A percentile compares a stretch with the other conserved stretches of the same genome.
phyloP scores from a whole-genome alignment of 768 basidiomycete species.

The Boletellus ananas region DNA sequence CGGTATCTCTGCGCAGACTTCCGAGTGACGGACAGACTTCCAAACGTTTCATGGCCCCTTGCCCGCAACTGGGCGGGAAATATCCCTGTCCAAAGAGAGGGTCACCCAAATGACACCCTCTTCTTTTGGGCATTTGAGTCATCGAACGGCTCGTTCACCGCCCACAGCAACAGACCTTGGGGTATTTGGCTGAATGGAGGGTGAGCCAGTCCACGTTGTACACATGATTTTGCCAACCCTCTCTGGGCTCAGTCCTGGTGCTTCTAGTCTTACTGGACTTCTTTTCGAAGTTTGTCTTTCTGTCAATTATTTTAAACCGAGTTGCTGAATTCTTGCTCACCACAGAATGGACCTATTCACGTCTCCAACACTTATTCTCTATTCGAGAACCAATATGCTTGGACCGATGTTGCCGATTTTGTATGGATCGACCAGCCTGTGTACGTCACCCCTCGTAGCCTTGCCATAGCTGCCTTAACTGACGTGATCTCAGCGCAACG shows the following conservation, averaged over 20 bases:
- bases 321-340: neutral
- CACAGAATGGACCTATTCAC: slow-evolving; percentile 66
- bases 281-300: slow-evolving; percentile 54
- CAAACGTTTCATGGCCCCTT: slow-evolving; percentile 55
- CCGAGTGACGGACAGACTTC: slow-evolving; percentile 50
- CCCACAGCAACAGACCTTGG: slow-evolving; percentile 51
- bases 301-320: neutral
- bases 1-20: slow-evolving; percentile 43
- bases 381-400: slow-evolving; percentile 51
- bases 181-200: slow-evolving; percentile 74
- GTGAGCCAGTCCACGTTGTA: slow-evolving; percentile 30
- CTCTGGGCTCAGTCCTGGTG: slow-evolving; percentile 47
- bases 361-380: slow-evolving; percentile 50
- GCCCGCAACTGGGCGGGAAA: slow-evolving; percentile 62
- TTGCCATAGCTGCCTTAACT: neutral
- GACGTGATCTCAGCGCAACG: slow-evolving; percentile 39
- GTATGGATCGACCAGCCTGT: slow-evolving; percentile 78
- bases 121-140: slow-evolving; percentile 68
- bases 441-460: slow-evolving; percentile 20
- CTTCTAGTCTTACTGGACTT: slow-evolving; percentile 63
- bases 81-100: slow-evolving; percentile 53
- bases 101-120: slow-evolving; percentile 61
- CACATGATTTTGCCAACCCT: neutral
- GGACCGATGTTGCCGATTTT: slow-evolving; percentile 59
- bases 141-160: slow-evolving; percentile 51